Conservation (phyloP, 352 stramenopile genomes). For the Pythium coloratum region DNA sequence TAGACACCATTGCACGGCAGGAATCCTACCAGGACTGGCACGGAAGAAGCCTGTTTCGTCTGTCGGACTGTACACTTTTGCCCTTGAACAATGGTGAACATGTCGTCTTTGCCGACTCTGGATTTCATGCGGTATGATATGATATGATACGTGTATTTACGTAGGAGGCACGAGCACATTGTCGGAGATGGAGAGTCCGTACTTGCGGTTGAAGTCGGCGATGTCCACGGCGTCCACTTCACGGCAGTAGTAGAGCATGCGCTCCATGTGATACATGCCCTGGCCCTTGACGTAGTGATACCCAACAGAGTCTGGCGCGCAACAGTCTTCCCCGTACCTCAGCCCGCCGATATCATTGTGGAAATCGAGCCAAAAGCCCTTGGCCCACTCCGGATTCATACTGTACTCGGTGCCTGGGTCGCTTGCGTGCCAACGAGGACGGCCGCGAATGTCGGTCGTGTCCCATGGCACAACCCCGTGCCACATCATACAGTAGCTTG, state of each 20-base stretch:
- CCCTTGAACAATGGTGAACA: too few species aligned
- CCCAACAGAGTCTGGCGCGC: conserved; percentile 61
- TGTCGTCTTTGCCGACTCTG: too few species aligned
- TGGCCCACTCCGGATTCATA: conserved; percentile 27
- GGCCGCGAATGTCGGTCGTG: background rate
- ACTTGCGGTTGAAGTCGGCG: background rate
- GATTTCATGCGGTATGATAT: too few species aligned
- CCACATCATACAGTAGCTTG: background rate
- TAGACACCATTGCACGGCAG: too few species aligned
- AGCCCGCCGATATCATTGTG: conserved; percentile 68
- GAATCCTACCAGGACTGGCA: too few species aligned
- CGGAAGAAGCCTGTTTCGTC: too few species aligned
- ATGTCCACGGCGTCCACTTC: conserved; percentile 38
- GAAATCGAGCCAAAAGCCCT: conserved; percentile 60
- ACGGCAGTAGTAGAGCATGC: conserved; percentile 64
- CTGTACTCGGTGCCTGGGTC: background rate
- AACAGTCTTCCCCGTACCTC: conserved; percentile 44
- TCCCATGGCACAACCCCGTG: background rate
- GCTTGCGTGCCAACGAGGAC: background rate
- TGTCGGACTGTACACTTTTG: too few species aligned
- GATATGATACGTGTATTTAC: too few species aligned
- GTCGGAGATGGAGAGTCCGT: background rate
- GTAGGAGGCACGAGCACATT: background rate
- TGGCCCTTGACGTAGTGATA: conserved; percentile 73
- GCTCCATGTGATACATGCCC: conserved; percentile 77